Base-by-base conservation (phyloP, 75 land plant species). In the Larix kaempferi region DNA sequence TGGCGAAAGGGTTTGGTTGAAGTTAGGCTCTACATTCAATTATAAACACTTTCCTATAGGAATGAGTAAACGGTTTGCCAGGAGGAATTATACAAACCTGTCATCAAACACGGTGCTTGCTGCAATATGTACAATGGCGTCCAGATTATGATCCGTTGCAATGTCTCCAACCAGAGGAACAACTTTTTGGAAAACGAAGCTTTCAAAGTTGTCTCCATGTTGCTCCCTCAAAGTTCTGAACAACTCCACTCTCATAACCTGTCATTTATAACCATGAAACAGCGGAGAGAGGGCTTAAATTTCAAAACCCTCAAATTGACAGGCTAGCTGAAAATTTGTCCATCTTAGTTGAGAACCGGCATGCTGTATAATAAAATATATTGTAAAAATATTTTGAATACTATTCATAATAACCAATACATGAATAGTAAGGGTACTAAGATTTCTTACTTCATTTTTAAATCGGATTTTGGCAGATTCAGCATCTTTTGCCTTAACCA, bases 231-330 rank as follows among this genome's bases (percentile, higher is more conserved):
- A 71, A 76, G 85, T 80, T 55, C 58, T 64, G 67, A 90, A 90
- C 81, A 90, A 49, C 15, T 82, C 84, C 71, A 86, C 78, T 21
- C 73, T 79, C 52, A 88, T 71, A 26, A 93, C 78, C 95, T 90
- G 71, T 27, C 33, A 29, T 29, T 29, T 29, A 29, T 29, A 29
- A 1, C 33, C 33, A 29, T 29, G 33, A 29, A 29, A 29, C 33
- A 29, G 33, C 33, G 33, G 33, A 29, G 33, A 29, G 33, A 29
- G 33, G 33, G 33, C 33, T 29, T 1, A 29, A 29, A 29, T 29
- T 29, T 29, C 33, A 29, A 29, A 29, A 29, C 33, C 33, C 33
- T n/a, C n/a, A n/a, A n/a, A n/a, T n/a, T n/a, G n/a, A n/a, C n/a
- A n/a, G n/a, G n/a, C n/a, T n/a, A n/a, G n/a, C n/a, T n/a, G n/a